These are phyloP conservation scores for Annulohypoxylon bovei DNA, from an alignment of 495 filamentous ascomycete species.

Conservation along the genomic window DNA sequence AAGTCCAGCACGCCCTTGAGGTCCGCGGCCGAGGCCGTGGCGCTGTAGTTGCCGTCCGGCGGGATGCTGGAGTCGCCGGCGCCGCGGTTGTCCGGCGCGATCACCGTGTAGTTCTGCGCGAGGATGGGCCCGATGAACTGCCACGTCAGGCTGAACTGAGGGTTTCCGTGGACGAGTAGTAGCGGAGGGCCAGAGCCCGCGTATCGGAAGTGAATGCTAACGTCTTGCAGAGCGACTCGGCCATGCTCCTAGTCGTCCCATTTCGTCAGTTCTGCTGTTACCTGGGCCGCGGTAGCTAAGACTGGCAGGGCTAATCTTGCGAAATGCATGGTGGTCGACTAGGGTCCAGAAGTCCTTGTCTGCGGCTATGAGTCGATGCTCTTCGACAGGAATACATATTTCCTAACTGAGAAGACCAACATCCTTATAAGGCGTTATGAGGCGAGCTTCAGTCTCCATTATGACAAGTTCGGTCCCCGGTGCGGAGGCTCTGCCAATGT, in stretches of 20 bases:
- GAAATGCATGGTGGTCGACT: slow-evolving; percentile 2
- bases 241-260: slow-evolving; percentile 50
- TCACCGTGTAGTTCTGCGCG: slow-evolving; percentile 63
- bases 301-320: background rate
- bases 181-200: slow-evolving; percentile 51
- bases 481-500: background rate
- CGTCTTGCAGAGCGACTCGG: slow-evolving; percentile 49
- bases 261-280: slow-evolving; percentile 10
- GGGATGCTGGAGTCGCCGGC: slow-evolving; percentile 51
- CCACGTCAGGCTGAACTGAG: slow-evolving; percentile 58
- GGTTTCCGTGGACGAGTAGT: slow-evolving; percentile 53
- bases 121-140: slow-evolving; percentile 67
- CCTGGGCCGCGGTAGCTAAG: slow-evolving; percentile 1
- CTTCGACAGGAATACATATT: background rate
- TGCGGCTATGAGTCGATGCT: slow-evolving; percentile 1
- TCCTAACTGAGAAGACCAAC: background rate
- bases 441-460: background rate
- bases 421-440: slow-evolving; percentile 2
- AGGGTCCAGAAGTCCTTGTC: background rate
- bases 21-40: slow-evolving; percentile 44
- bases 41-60: slow-evolving; percentile 48
- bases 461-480: background rate
- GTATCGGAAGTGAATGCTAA: slow-evolving; percentile 56
- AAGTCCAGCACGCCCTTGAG: slow-evolving; percentile 53
- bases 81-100: slow-evolving; percentile 54